Base-by-base conservation (phyloP, 2,329 filamentous ascomycete genomes). In the Didymella pinodella region DNA sequence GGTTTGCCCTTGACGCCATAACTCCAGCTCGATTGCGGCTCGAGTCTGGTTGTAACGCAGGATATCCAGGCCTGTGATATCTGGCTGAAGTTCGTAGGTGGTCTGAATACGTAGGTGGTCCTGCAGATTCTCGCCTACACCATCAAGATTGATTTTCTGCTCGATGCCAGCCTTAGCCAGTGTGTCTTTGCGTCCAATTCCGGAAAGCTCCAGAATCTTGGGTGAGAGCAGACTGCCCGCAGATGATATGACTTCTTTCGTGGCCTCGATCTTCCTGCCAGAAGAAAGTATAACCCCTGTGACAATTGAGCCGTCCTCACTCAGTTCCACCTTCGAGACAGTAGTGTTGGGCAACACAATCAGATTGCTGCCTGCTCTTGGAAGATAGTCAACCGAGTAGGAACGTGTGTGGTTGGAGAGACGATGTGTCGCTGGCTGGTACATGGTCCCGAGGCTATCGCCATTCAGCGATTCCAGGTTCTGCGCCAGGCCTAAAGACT, bases 341-440 rank as follows among this genome's bases (percentile, higher is more conserved):
- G 65, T 73, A 2, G 73, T 74, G 12, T 75, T 69, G 14, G 73
- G 64, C 38, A 77, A 49, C 11, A 81, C 57, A 7, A 73, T 57
- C 47, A 85, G 71, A 47, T 84, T 85, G 0, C 67, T 22, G 0
- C 76, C 72, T 2, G 75, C 75, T 22, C 74, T 63, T 2, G 77
- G 68, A 0, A 80, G 67, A 55, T 83, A 84, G 1, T 75, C 75
- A 29, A 77, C 78, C 31, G 75, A 75, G 67, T 84, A 85, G 2
- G 81, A 84, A 22, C 84, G 75, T 12, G 74, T 79, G 62, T 81
- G 83, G 31, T 79, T 77, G 7, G 73, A 75, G 2, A 79, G 74
- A 22, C 85, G 79, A 56, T 79, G 82, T 55, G 78, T 82, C 22
- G 83, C 77, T 57, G 82, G 81, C 34, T 78, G 79, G 73, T 80